phyloP scores from a whole-genome alignment of 2,329 filamentous ascomycete species.

The Colletotrichum sp. region DNA sequence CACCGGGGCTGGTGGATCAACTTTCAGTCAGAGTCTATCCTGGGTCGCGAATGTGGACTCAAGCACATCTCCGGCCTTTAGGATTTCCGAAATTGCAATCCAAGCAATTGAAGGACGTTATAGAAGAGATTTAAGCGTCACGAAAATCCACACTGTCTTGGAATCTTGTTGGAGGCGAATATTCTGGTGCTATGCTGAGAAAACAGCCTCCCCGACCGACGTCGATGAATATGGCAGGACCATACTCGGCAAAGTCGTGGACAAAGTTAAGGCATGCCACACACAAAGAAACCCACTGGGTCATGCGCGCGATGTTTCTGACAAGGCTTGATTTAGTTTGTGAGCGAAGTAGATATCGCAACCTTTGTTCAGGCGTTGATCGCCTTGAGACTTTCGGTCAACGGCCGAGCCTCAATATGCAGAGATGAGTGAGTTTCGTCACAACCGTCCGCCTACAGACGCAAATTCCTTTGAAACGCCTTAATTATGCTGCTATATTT shows the following conservation, averaged over 20 bases:
- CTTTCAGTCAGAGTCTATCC: not conserved
- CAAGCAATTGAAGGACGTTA: no score
- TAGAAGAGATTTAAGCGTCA: no score
- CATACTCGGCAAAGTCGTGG: not conserved
- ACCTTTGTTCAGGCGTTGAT: no score
- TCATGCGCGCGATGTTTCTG: accelerated
- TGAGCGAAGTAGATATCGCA: no score
- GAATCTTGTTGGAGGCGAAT: not conserved
- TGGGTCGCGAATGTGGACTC: not conserved
- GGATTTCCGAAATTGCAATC: not conserved
- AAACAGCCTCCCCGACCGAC: not conserved
- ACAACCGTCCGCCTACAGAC: no score
- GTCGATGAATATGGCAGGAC: not conserved
- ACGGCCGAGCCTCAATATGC: accelerated
- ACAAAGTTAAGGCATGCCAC: accelerated
- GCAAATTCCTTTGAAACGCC: no score
- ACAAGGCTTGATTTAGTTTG: no score
- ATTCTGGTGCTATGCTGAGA: not conserved
- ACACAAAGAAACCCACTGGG: no score
- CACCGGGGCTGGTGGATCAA: not conserved
- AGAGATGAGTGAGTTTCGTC: no score
- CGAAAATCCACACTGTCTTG: not conserved
- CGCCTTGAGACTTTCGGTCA: no score
- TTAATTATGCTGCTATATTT: no score
- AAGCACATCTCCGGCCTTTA: not conserved